Base-by-base conservation (phyloP, 495 filamentous ascomycete genomes). In the Hypoxylon perforatum region DNA sequence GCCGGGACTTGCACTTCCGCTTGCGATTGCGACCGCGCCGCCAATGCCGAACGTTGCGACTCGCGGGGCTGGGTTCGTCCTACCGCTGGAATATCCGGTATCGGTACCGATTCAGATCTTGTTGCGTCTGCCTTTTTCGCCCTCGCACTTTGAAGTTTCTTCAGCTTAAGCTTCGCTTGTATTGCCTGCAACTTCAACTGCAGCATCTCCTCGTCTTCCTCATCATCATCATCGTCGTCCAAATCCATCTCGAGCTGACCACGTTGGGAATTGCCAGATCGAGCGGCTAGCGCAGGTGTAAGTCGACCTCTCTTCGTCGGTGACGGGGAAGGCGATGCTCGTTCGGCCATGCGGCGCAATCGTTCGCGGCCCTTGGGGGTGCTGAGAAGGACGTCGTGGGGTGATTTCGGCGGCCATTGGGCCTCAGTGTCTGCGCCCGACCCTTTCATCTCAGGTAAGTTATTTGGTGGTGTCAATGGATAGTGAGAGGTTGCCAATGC, bases 181-280 rank as follows among this genome's bases (percentile, higher is more conserved):
- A 99, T 94, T 51, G 89, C 92, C 49, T 91, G 86, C 19, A 99
- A 79, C 70, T 94, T 86, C 63, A 99, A 80, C 62, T 94, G 82
- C 28, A 97, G 75, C 1, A 87, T 93, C 76, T 97, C 94, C 71
- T 97, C 95, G 69, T 99, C 95, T 23, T 98, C 93, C 0, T 92
- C 90, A 21, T 84, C 90, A 6, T 87, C 88, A 1, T 89, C 86
- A 0, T 84, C 82, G 28, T 84, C 73, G 28, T 84, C 73, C 12
- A 81, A 66, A 39, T 77, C 81, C 46, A 80, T 67, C 3, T 70
- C 79, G 17, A 80, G 76, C 28, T 75, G 61, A 14, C 57, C 63
- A 48, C 62, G 67, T 23, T 19, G 36, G n/a, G 63, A 60, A 54
- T 62, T 50, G 39, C 65, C 38, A 71, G 64, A 38, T 62, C 65